Conservation (phyloP, 2,329 filamentous ascomycete genomes). For the Fusarium concolor region DNA sequence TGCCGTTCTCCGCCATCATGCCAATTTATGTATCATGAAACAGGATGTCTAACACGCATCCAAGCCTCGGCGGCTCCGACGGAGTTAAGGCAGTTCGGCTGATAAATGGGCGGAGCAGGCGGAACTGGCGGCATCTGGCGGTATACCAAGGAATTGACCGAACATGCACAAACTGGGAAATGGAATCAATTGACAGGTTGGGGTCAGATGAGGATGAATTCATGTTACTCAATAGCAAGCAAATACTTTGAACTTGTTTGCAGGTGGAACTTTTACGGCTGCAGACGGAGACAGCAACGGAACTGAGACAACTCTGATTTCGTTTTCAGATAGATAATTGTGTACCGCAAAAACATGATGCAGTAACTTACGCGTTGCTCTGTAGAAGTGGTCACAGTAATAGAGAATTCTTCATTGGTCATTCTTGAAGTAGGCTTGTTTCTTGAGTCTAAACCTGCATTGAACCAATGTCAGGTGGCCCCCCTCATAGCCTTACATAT, state of each 20-base stretch:
- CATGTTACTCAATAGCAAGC: constrained; percentile 11
- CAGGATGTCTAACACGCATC: neutral
- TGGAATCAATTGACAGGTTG: constrained; percentile 7
- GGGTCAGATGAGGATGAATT: constrained; percentile 12
- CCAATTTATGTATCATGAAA: neutral
- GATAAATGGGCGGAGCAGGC: constrained; percentile 16
- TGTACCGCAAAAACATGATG: no score
- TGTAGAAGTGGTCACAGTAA: constrained; percentile 19
- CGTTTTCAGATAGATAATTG: neutral
- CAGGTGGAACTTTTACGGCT: neutral
- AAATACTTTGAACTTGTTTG: constrained; percentile 4
- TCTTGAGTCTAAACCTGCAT: constrained; percentile 22
- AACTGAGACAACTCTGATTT: constrained; percentile 7
- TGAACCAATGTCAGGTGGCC: constrained; percentile 33
- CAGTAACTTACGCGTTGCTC: no score
- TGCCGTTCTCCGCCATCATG: neutral
- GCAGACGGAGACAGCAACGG: neutral
- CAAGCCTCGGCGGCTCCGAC: constrained; percentile 8
- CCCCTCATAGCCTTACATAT: neutral
- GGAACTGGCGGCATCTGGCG: constrained; percentile 29
- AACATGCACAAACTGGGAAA: neutral
- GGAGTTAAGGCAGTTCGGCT: constrained; percentile 18
- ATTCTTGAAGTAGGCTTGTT: constrained; percentile 4
- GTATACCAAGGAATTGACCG: neutral
- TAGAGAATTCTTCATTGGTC: constrained; percentile 36